phyloP scores from a whole-genome alignment of 495 filamentous ascomycete genomes.

The Penicillium bialowiezense region DNA sequence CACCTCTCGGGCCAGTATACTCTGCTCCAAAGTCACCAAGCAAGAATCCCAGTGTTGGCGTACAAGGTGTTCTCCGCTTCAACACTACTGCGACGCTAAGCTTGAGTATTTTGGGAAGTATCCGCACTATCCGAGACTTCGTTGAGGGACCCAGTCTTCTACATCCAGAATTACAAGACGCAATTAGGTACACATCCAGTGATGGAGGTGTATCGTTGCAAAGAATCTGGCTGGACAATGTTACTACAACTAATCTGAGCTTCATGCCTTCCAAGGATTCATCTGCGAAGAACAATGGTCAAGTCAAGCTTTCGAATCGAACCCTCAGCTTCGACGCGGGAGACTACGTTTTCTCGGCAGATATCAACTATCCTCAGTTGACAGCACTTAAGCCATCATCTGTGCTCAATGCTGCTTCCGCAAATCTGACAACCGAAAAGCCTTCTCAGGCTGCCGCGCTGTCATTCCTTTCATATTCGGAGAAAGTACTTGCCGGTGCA shows the following conservation, averaged over 20 bases:
- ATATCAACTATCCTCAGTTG: constrained; percentile 61
- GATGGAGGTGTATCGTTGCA: constrained; percentile 41
- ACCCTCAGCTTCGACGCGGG: constrained; percentile 48
- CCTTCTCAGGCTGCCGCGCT: constrained; percentile 50
- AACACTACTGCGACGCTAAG: constrained; percentile 54
- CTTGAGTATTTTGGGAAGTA: constrained; percentile 56
- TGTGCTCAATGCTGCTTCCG: constrained; percentile 48
- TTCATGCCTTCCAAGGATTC: constrained; percentile 42
- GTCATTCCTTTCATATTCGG: constrained; percentile 60
- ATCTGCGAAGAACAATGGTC: constrained; percentile 6
- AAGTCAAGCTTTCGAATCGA: constrained; percentile 35
- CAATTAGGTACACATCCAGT: constrained; percentile 33
- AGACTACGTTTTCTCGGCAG: constrained; percentile 55
- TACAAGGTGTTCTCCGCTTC: constrained; percentile 50
- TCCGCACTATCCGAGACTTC: constrained; percentile 60
- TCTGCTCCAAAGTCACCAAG: constrained; percentile 8
- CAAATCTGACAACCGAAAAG: constrained; percentile 41
- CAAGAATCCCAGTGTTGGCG: constrained; percentile 43
- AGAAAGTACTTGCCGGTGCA: constrained; percentile 61
- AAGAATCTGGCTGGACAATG: constrained; percentile 60
- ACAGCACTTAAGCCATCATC: constrained; percentile 45
- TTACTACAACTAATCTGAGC: constrained; percentile 44
- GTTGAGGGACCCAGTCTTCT: constrained; percentile 56
- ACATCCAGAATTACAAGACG: constrained; percentile 50
- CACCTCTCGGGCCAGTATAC: constrained; percentile 37